Evolutionary conservation across 108 stramenopile species (phyloP), one percentile per base, ranked within the genome.

Genomic region (Chaetoceros tenuissimus): DNA sequence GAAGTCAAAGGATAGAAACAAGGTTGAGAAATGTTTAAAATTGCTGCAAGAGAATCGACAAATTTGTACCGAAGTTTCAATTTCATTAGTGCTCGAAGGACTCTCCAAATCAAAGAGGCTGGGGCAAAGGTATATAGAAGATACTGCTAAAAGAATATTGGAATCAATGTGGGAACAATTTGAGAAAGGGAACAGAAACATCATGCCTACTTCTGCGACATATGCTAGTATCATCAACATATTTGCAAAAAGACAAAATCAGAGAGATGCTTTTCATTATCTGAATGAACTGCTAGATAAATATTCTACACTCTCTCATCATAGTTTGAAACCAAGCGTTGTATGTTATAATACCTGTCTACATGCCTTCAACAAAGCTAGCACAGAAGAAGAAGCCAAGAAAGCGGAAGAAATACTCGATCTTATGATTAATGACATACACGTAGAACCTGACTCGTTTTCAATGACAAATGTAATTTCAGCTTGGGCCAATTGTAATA

Each of bases 151-250:
- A 46, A 52, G 77, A 57, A 63, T 85, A 24, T 53, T 89, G 40
- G 62, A 80, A 46, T 66, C 72, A 8, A 85, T 89, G 84, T 79
- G 81, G 51, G 30, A 60, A 17, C 48, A 71, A 21, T 80, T 74
- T 51, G 60, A 57, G 24, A 52, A 55, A 23, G 80, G 82, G 13
- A 57, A 81, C 24, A 75, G 74, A 13, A 54, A 73, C 23, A 19
- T 67, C 24, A 24, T 26, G 24, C 85, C 85, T 28, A 79, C 72
- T 46, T 79, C 82, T 8, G 78, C 81, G 43, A 82, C 81, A 21
- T 87, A 83, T 51, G 77, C 73, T 23, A 78, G 81, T 28, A 75
- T 83, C 34, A 79, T 87, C 46, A 77, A 82, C 55, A 72, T 77
- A 21, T 87, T 77, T 65, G 82, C 80, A 48, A 80, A 80, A 62